phyloP scores from a whole-genome alignment of 1,139 yeast genomes.

The Pneumocystis wakefieldiae region DNA sequence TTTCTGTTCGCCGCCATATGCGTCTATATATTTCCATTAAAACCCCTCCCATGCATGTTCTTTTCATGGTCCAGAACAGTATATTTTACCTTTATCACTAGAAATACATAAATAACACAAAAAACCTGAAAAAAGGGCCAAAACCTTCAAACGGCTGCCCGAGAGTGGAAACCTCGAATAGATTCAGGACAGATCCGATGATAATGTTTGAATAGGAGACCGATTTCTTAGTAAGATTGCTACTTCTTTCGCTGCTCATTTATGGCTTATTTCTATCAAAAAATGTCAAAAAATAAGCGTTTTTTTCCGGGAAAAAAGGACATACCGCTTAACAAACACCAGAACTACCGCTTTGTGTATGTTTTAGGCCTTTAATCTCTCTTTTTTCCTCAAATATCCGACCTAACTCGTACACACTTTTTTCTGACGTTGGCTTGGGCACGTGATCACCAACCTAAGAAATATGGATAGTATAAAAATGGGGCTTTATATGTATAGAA shows the following conservation, averaged over 20 bases:
- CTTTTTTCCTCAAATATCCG: too few species aligned
- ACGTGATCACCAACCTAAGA: too few species aligned
- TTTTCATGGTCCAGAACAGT: background rate
- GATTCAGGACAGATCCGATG: slow-evolving; percentile 82
- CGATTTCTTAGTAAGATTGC: slow-evolving; percentile 49
- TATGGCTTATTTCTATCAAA: background rate
- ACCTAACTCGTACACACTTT: too few species aligned
- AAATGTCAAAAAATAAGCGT: background rate
- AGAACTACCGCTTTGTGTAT: too few species aligned
- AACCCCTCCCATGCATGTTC: background rate
- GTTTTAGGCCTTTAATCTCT: too few species aligned
- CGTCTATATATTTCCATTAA: slow-evolving; percentile 31
- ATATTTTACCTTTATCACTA: background rate
- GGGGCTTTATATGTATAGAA: too few species aligned
- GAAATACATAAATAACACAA: background rate
- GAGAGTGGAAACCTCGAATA: slow-evolving; percentile 83
- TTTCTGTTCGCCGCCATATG: slow-evolving; percentile 95
- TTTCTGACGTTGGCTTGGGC: too few species aligned
- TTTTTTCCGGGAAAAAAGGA: background rate
- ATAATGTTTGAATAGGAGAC: slow-evolving; percentile 77
- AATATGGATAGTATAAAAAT: too few species aligned
- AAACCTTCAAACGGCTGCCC: slow-evolving; percentile 93
- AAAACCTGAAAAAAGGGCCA: slow-evolving; percentile 16
- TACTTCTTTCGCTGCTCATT: background rate
- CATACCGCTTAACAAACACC: background rate